Conservation (phyloP, 2,329 filamentous ascomycete genomes). For the Cladosporium sp. region DNA sequence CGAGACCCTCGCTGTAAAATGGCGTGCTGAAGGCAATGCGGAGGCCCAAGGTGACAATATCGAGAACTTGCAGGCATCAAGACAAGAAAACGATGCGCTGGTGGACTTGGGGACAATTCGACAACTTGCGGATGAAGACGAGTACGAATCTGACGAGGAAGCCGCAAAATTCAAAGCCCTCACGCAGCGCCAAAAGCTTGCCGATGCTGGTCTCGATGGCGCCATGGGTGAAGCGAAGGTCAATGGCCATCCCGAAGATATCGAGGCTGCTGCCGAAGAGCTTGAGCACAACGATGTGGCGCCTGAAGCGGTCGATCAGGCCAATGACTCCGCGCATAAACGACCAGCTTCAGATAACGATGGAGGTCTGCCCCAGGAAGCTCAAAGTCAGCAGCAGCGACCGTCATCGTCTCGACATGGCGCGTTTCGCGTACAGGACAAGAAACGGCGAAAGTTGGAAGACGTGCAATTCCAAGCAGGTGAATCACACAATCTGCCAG, state of each 20-base stretch:
- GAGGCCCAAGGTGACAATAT: conserved; percentile 14
- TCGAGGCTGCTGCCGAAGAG: conserved; percentile 20
- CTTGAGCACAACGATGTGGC: conserved; percentile 15
- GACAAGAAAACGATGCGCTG: conserved; percentile 40
- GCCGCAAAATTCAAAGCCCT: conserved; percentile 30
- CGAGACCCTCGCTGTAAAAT: conserved; percentile 27
- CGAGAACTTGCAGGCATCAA: conserved; percentile 13
- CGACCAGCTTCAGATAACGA: not conserved
- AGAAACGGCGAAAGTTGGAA: conserved; percentile 8
- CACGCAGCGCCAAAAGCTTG: conserved; percentile 27
- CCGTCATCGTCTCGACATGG: conserved; percentile 16
- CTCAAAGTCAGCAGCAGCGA: not conserved
- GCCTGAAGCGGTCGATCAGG: conserved; percentile 8
- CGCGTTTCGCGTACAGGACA: conserved; percentile 25
- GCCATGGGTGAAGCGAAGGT: conserved; percentile 22
- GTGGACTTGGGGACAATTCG: conserved; percentile 62
- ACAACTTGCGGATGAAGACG: conserved; percentile 40
- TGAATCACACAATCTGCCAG: not conserved
- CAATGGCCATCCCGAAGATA: conserved; percentile 14
- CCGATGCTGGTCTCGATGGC: conserved; percentile 18
- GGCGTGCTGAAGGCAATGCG: not conserved
- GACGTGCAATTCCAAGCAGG: not conserved
- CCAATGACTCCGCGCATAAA: not conserved
- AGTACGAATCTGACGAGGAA: conserved; percentile 43
- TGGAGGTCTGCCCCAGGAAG: not conserved